A percentile compares a stretch with the other conserved stretches of the same genome.
phyloP scores from a whole-genome alignment of 2,329 filamentous ascomycete genomes.

The Kalmusia sp. region DNA sequence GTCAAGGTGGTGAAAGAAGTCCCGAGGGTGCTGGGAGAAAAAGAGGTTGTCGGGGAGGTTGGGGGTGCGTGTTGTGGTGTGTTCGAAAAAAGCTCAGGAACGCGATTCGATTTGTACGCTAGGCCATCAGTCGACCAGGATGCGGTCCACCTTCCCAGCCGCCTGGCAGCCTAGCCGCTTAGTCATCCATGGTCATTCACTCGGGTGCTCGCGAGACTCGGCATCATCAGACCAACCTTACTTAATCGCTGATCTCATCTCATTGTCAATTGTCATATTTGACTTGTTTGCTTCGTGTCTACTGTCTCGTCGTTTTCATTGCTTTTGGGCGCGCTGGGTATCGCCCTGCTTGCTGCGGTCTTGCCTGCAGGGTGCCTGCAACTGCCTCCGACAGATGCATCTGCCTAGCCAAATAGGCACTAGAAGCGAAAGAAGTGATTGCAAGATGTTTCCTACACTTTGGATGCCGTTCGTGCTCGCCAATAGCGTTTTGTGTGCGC shows the following conservation, averaged over 20 bases:
- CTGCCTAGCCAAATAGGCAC: not conserved
- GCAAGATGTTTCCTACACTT: constrained; percentile 25
- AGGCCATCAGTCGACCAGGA: not conserved
- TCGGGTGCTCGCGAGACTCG: not conserved
- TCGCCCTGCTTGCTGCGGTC: too few species aligned
- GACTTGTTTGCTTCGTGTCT: too few species aligned
- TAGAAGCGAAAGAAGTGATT: not conserved
- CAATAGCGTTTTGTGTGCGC: constrained; percentile 61
- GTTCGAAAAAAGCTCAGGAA: constrained; percentile 28
- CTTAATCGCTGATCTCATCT: too few species aligned
- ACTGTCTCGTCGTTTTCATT: too few species aligned
- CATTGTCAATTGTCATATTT: too few species aligned
- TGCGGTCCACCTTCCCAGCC: not conserved
- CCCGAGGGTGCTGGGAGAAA: constrained; percentile 3
- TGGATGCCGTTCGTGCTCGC: constrained; percentile 25
- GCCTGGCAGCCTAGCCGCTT: not conserved
- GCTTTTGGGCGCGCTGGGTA: too few species aligned
- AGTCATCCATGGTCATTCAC: constrained; percentile 1
- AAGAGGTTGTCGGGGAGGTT: constrained; percentile 10
- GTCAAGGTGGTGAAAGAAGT: constrained; percentile 18
- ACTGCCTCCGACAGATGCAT: not conserved
- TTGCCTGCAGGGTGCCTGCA: not conserved
- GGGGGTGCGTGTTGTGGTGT: constrained; percentile 33
- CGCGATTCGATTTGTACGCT: constrained; percentile 15
- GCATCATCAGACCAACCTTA: too few species aligned